These are phyloP conservation scores for Fomitopsis pinicola DNA, from an alignment of 1,284 basidiomycete species.

Conservation along the genomic window DNA sequence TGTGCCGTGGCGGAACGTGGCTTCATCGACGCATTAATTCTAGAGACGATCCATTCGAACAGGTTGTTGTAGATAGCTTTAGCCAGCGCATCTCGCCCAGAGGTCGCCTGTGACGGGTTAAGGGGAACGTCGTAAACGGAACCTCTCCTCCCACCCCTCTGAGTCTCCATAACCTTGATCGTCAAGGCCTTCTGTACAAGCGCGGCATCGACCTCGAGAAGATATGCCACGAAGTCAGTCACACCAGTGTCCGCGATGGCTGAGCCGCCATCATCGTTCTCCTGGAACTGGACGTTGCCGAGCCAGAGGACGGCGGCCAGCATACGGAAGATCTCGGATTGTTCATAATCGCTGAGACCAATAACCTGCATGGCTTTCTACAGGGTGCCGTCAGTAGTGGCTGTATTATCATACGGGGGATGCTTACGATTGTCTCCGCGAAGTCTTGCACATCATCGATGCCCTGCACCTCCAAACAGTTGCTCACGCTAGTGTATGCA, in stretches of 20 bases:
- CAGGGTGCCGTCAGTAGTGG: conserved; percentile 14
- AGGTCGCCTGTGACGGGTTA: conserved; percentile 87
- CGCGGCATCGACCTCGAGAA: conserved; percentile 84
- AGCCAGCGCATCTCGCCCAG: conserved; percentile 89
- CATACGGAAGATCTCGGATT: conserved; percentile 91
- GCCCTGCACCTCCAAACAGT: conserved; percentile 88
- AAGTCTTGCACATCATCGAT: conserved; percentile 92
- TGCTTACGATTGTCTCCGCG: conserved; percentile 77
- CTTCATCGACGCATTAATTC: conserved; percentile 96
- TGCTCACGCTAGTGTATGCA: conserved; percentile 88
- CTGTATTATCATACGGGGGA: not conserved
- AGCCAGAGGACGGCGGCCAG: conserved; percentile 94
- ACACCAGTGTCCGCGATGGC: conserved; percentile 80
- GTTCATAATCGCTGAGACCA: conserved; percentile 82
- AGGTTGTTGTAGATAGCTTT: conserved; percentile 99
- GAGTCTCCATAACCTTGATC: conserved; percentile 88
- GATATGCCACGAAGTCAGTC: conserved; percentile 93
- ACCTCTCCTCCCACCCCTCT: conserved; percentile 86
- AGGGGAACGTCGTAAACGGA: conserved; percentile 97
- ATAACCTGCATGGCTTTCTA: conserved; percentile 94
- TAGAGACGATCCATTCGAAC: conserved; percentile 99
- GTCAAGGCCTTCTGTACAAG: conserved; percentile 87
- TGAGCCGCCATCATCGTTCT: conserved; percentile 90
- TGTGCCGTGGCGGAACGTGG: conserved; percentile 73
- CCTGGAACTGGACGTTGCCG: conserved; percentile 90